These are phyloP conservation scores for Acanthamoeba castellanii DNA, from an alignment of 208 protist genomes.

Conservation along the genomic window DNA sequence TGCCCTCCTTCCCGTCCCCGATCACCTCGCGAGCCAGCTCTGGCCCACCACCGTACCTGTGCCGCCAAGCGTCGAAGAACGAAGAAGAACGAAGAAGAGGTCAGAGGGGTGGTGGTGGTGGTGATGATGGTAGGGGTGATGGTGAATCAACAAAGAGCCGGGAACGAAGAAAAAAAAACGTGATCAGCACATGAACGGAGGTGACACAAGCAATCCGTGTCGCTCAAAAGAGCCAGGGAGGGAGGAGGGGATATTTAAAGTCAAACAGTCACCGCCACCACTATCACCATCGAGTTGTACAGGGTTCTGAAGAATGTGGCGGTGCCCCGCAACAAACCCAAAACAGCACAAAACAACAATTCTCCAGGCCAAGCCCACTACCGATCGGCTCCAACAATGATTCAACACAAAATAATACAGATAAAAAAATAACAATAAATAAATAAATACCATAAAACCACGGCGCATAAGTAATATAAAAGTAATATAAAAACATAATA, in stretches of 20 bases:
- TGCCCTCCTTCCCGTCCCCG: constrained; percentile 48
- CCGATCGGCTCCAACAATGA: no score
- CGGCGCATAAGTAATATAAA: background rate
- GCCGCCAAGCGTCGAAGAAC: background rate
- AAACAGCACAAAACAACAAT: no score
- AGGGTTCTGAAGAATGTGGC: background rate
- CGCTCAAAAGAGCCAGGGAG: background rate
- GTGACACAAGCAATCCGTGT: background rate
- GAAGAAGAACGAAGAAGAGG: background rate
- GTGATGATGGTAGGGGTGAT: background rate
- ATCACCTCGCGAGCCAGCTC: constrained; percentile 59
- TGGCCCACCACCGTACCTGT: constrained; percentile 64
- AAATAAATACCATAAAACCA: background rate
- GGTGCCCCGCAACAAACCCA: no score
- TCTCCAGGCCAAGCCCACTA: no score
- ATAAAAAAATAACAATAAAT: background rate
- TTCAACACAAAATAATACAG: no score
- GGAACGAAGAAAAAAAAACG: background rate
- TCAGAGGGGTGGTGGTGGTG: background rate
- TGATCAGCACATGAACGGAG: background rate
- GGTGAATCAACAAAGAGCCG: background rate
- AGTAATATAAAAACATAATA: no score
- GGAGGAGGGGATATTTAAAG: background rate
- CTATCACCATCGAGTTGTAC: background rate
- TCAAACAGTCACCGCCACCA: background rate